phyloP scores from a whole-genome alignment of 2,329 filamentous ascomycete genomes.

The Scedosporium boydii region DNA sequence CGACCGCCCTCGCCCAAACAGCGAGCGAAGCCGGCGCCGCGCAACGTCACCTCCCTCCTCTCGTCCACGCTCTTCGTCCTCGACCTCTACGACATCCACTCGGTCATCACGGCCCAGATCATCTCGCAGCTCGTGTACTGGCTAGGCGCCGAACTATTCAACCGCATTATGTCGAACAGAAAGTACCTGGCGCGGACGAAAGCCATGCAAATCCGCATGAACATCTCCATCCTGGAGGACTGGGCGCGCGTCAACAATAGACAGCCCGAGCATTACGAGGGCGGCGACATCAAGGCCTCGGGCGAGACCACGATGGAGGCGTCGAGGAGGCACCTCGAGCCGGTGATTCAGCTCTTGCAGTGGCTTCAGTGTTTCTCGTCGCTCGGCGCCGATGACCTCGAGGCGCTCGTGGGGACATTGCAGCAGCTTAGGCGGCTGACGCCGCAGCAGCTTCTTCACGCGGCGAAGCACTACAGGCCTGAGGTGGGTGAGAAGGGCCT shows the following conservation, averaged over 20 bases:
- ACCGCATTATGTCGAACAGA: slow-evolving; percentile 92
- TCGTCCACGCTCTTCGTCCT: slow-evolving; percentile 95
- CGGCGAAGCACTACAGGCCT: slow-evolving; percentile 84
- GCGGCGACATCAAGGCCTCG: slow-evolving; percentile 73
- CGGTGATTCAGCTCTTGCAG: slow-evolving; percentile 86
- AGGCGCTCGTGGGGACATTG: slow-evolving; percentile 78
- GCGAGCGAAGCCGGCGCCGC: slow-evolving; percentile 80
- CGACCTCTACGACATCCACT: slow-evolving; percentile 98
- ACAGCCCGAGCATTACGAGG: slow-evolving; percentile 90
- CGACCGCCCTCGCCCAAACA: slow-evolving; percentile 89
- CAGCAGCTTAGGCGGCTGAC: slow-evolving; percentile 80
- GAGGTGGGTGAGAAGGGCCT: slow-evolving; percentile 93
- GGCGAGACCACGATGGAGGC: slow-evolving; percentile 84
- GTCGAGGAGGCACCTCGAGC: slow-evolving; percentile 73
- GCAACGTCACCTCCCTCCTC: slow-evolving; percentile 90
- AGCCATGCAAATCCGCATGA: slow-evolving; percentile 99
- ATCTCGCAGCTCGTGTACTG: slow-evolving; percentile 91
- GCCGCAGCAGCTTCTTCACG: slow-evolving; percentile 81
- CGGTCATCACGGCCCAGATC: slow-evolving; percentile 87
- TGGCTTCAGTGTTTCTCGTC: slow-evolving; percentile 98
- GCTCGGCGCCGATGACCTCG: slow-evolving; percentile 72
- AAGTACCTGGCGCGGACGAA: slow-evolving; percentile 94
- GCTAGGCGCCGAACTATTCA: slow-evolving; percentile 93
- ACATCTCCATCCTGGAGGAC: slow-evolving; percentile 88
- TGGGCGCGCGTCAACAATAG: slow-evolving; percentile 93